These are phyloP conservation scores for Diaporthe destruens DNA, from an alignment of 2,329 filamentous ascomycete genomes.

Conservation along the genomic window DNA sequence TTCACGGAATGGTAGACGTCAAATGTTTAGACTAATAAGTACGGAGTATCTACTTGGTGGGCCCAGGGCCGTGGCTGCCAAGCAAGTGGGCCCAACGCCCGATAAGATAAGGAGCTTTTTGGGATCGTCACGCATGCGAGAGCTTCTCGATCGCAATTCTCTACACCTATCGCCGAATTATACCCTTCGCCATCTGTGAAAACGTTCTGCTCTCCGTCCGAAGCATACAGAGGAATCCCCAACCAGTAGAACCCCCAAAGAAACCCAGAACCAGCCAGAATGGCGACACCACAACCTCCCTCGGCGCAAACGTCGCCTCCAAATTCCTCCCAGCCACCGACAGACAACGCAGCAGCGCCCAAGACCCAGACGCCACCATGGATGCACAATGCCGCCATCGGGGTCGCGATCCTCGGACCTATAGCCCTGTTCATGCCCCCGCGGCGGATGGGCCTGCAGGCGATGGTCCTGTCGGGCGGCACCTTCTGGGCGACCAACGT, in stretches of 20 bases:
- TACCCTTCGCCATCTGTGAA: neutral
- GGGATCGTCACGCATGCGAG: constrained; percentile 27
- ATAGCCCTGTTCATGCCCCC: constrained; percentile 65
- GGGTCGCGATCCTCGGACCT: constrained; percentile 61
- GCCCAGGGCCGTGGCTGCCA: neutral
- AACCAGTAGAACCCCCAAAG: neutral
- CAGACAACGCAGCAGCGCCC: constrained; percentile 21
- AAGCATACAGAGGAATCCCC: neutral
- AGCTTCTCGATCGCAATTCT: neutral
- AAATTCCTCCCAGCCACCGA: constrained; percentile 1
- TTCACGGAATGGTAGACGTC: neutral
- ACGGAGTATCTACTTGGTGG: too few relatives aligned
- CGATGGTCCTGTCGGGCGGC: constrained; percentile 61
- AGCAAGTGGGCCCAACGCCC: constrained; percentile 6
- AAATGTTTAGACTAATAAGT: neutral
- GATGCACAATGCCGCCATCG: constrained; percentile 63
- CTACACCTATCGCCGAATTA: neutral
- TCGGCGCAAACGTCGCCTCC: constrained; percentile 32
- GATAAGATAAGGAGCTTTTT: constrained; percentile 40
- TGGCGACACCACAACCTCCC: constrained; percentile 38
- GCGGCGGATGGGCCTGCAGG: constrained; percentile 64
- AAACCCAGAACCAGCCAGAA: neutral
- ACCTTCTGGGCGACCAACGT: constrained; percentile 67
- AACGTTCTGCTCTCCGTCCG: neutral
- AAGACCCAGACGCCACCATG: constrained; percentile 48